Evolutionary conservation across 2,329 filamentous ascomycete species (phyloP).

Genomic region (Gnomoniopsis sp.): DNA sequence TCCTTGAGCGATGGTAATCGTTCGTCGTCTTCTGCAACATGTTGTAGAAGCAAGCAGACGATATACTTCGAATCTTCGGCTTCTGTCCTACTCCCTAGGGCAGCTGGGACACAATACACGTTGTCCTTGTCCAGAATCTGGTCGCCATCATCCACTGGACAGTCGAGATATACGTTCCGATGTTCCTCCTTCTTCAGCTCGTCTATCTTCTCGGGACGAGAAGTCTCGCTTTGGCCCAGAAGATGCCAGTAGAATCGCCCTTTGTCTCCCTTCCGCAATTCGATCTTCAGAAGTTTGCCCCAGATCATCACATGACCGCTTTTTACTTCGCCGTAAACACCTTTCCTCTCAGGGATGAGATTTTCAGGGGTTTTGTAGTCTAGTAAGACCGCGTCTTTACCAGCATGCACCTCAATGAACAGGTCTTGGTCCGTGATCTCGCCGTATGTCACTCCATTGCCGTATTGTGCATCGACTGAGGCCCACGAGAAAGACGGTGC

Average conservation of each 20-base stretch:
- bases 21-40: neutral
- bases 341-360: too few relatives aligned
- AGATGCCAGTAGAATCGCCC: neutral
- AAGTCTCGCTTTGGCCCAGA: neutral
- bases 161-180: slow-evolving; percentile 1
- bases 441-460: neutral
- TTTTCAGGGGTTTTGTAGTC: too few relatives aligned
- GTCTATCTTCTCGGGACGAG: too few relatives aligned
- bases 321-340: neutral
- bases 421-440: neutral
- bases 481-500: slow-evolving; percentile 13
- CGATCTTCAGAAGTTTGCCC: neutral
- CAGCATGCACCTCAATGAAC: neutral
- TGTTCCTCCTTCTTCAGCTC: neutral
- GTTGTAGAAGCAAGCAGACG: slow-evolving; percentile 1
- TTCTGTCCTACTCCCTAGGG: neutral
- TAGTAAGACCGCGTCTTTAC: neutral
- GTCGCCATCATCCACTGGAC: neutral
- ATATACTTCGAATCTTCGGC: neutral
- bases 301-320: slow-evolving; percentile 1
- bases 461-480: neutral
- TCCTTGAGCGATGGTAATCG: neutral
- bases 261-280: neutral
- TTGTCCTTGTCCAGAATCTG: neutral
- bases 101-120: slow-evolving; percentile 2